A percentile compares a stretch with the other conserved stretches of the same genome.
Evolutionary conservation across 176 grass and related monocot species (phyloP).

Genomic region (Elymus sibiricus): DNA sequence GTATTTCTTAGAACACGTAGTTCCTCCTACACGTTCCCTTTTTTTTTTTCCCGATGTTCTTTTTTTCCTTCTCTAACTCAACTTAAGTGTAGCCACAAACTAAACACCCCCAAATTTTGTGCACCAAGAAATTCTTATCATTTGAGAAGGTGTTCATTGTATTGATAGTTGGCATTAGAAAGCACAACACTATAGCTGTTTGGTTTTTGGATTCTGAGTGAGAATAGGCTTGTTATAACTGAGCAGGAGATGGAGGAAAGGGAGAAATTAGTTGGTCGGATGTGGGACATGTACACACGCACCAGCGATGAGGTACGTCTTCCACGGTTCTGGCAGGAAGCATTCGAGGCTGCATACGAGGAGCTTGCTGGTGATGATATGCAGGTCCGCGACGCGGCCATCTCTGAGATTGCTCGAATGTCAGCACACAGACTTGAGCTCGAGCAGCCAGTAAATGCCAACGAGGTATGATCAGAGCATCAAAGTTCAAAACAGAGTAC

Average conservation of each 20-base stretch:
- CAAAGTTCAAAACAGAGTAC: background rate
- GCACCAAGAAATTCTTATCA: too few relatives aligned
- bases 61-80: too few relatives aligned
- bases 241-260: slow-evolving; percentile 90
- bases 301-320: slow-evolving; percentile 50
- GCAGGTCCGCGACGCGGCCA: slow-evolving; percentile 44
- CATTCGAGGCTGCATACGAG: slow-evolving; percentile 86
- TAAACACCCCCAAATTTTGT: too few relatives aligned
- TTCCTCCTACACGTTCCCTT: too few relatives aligned
- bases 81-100: too few relatives aligned
- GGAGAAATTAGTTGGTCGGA: slow-evolving; percentile 74
- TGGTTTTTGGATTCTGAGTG: background rate
- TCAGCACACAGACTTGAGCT: slow-evolving; percentile 69
- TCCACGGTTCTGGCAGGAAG: slow-evolving; percentile 80
- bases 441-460: slow-evolving; percentile 40
- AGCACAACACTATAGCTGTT: background rate
- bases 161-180: background rate
- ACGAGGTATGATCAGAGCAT: slow-evolving; percentile 1
- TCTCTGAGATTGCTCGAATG: slow-evolving; percentile 78
- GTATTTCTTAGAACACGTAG: too few relatives aligned
- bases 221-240: background rate
- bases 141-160: too few relatives aligned
- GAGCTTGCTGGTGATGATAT: slow-evolving; percentile 74
- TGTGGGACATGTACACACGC: slow-evolving; percentile 90
- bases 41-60: too few relatives aligned